phyloP scores from a whole-genome alignment of 163 green algal species.

The Scenedesmus sp. region DNA sequence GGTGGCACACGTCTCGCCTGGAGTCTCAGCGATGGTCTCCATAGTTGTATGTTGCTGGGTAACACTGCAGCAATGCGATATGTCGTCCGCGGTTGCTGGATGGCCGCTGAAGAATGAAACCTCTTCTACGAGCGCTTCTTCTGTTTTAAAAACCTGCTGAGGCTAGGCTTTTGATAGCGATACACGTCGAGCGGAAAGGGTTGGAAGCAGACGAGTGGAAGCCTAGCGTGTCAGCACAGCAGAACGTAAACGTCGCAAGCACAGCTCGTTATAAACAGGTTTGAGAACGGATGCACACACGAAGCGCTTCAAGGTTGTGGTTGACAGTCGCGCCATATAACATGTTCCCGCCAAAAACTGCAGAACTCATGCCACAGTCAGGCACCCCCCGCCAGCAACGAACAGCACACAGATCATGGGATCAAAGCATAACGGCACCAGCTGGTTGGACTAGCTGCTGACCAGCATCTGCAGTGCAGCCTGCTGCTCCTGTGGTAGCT shows the following conservation, averaged over 20 bases:
- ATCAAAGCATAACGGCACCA: neutral
- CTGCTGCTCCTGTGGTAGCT: constrained; percentile 64
- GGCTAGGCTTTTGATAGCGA: too few relatives aligned
- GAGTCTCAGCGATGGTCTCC: neutral
- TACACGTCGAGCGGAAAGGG: neutral
- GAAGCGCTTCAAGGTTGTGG: neutral
- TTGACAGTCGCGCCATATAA: neutral
- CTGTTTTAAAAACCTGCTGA: neutral
- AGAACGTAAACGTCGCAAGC: neutral
- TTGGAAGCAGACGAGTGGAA: too few relatives aligned
- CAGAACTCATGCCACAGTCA: neutral
- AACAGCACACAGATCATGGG: neutral
- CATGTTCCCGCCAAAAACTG: neutral
- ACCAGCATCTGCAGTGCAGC: constrained; percentile 54
- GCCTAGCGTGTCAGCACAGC: neutral
- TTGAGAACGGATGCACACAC: neutral
- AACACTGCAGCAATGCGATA: neutral
- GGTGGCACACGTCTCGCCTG: neutral
- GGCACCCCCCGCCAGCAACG: neutral
- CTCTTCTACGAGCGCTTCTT: neutral
- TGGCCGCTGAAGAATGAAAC: too few relatives aligned
- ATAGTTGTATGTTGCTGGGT: neutral
- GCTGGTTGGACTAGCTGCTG: neutral
- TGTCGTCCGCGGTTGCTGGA: neutral
- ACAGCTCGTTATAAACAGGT: neutral